Percentiles rank a stretch among this genome's conserved stretches.
Evolutionary conservation across 1,284 basidiomycete genomes (phyloP).

Genomic region (Apiotrichum montevideense): DNA sequence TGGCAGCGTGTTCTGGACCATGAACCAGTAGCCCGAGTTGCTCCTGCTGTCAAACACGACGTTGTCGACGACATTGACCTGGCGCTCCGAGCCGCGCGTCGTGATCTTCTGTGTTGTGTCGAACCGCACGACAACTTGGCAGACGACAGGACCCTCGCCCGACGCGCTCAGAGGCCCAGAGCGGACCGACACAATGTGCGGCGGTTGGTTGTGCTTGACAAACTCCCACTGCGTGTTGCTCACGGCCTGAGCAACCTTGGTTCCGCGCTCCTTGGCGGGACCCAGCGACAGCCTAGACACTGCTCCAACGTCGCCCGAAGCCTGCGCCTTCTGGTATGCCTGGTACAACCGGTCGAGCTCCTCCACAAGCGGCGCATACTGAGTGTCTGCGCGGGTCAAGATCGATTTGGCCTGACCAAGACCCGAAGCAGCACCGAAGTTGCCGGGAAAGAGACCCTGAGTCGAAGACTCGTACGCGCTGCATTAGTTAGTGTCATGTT

Average conservation of each 20-base stretch:
- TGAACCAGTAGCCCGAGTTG: neutral
- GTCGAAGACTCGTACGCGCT: too few relatives aligned
- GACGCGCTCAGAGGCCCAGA: neutral
- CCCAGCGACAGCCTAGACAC: neutral
- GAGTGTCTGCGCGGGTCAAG: neutral
- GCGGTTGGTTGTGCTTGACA: neutral
- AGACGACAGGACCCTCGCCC: neutral
- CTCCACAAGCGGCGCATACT: neutral
- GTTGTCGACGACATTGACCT: neutral
- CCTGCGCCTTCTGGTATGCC: slow-evolving; percentile 1
- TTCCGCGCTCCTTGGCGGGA: neutral
- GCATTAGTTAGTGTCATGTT: too few relatives aligned
- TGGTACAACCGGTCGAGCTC: neutral
- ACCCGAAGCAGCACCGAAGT: too few relatives aligned
- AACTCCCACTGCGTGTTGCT: neutral
- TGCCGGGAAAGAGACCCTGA: too few relatives aligned
- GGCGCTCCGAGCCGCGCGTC: too few relatives aligned
- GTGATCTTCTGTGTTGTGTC: neutral
- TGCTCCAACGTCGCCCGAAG: neutral
- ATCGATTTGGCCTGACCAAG: neutral
- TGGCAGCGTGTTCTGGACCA: neutral
- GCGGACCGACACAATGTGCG: neutral
- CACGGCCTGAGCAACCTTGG: neutral
- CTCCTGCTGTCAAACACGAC: neutral
- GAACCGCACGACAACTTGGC: neutral